phyloP scores from a whole-genome alignment of 2,329 filamentous ascomycete genomes.

The Aspergillus thermomutatus region DNA sequence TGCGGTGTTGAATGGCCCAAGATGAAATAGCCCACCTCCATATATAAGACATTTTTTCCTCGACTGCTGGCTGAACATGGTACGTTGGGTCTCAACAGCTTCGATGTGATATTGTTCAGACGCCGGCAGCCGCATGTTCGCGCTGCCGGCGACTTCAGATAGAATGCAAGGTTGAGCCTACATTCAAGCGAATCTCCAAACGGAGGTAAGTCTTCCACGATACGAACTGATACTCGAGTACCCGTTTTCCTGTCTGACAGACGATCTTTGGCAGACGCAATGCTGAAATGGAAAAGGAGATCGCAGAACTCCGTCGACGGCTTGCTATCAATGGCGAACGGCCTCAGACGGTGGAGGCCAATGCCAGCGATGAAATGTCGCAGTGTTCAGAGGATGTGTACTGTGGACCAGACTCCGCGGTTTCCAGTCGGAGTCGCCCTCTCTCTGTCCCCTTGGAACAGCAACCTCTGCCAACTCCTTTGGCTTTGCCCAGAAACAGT shows the following conservation, averaged over 20 bases:
- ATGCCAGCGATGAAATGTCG: conserved; percentile 29
- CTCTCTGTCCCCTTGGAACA: conserved; percentile 33
- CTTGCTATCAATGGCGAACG: conserved; percentile 35
- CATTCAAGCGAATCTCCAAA: conserved; percentile 65
- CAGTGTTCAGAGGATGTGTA: conserved; percentile 35
- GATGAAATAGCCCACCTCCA: neutral
- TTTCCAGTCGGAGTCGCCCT: conserved; percentile 24
- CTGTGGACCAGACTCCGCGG: conserved; percentile 28
- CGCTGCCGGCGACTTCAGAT: conserved; percentile 61
- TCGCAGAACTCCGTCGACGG: conserved; percentile 46
- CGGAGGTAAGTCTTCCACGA: conserved; percentile 36
- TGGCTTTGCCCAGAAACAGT: conserved; percentile 30
- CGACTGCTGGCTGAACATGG: conserved; percentile 15
- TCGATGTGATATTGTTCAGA: conserved; percentile 63
- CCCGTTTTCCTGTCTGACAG: conserved; percentile 6
- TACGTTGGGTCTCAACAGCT: conserved; percentile 42
- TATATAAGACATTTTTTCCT: neutral
- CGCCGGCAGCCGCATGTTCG: conserved; percentile 59
- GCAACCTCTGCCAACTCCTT: conserved; percentile 31
- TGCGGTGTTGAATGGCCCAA: neutral
- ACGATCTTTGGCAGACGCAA: conserved; percentile 47
- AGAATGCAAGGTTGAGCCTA: conserved; percentile 62
- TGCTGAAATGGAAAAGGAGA: conserved; percentile 60
- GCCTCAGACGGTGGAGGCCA: conserved; percentile 20
- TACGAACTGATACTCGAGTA: neutral